Percentiles rank a stretch among this genome's conserved stretches.
These are phyloP conservation scores for Hanseniaspora sp. DNA, from an alignment of 1,139 yeast genomes.

Conservation along the genomic window DNA sequence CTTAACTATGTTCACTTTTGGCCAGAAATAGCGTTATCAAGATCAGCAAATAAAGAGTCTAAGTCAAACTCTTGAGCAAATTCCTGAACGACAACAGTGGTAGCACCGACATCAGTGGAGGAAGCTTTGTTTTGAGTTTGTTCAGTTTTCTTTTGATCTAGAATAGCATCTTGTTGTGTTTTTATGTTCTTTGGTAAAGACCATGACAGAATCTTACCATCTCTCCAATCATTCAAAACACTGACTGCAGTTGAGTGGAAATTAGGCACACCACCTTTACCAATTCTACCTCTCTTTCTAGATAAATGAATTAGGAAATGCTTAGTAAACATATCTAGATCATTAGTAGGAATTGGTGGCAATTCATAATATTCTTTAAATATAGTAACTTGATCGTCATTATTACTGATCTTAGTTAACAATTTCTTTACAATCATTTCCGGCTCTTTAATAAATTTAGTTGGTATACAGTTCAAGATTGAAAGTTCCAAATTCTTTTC, in stretches of 20 bases:
- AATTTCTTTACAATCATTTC: conserved; percentile 67
- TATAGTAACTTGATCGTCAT: conserved; percentile 62
- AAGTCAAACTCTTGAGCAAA: conserved; percentile 95
- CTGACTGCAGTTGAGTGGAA: conserved; percentile 72
- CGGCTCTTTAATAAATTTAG: conserved; percentile 77
- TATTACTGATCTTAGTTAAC: conserved; percentile 61
- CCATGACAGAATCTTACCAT: conserved; percentile 91
- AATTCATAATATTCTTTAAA: conserved; percentile 62
- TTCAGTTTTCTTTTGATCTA: conserved; percentile 23
- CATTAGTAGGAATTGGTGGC: conserved; percentile 63
- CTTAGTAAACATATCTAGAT: conserved; percentile 58
- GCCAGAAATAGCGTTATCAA: conserved; percentile 27
- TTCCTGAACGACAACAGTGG: conserved; percentile 65
- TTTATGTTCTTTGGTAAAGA: conserved; percentile 64
- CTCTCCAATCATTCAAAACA: conserved; percentile 92
- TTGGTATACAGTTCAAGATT: conserved; percentile 79
- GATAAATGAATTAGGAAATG: conserved; percentile 88
- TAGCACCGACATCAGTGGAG: conserved; percentile 29
- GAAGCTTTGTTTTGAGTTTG: conserved; percentile 26
- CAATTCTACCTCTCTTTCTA: conserved; percentile 80
- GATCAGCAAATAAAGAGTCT: conserved; percentile 54
- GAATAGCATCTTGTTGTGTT: conserved; percentile 26
- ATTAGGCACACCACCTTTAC: conserved; percentile 89
- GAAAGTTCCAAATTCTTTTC: conserved; percentile 83
- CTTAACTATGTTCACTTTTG: conserved; percentile 20